phyloP scores from a whole-genome alignment of 2,329 filamentous ascomycete genomes.

The Hymenoscyphus repandus region DNA sequence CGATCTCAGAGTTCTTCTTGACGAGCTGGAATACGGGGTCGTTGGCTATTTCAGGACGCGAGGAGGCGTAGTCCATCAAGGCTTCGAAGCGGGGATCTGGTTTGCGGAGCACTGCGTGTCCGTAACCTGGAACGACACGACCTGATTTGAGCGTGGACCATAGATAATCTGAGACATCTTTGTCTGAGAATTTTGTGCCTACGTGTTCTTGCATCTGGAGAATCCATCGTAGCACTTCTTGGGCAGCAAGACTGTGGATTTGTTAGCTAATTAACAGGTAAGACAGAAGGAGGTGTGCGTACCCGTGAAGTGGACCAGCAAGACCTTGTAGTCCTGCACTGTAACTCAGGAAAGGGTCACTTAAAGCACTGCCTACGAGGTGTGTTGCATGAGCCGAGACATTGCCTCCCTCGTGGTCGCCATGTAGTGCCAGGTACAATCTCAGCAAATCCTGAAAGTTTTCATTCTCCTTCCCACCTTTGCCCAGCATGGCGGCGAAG shows the following conservation, averaged over 20 bases:
- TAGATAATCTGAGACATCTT: conserved; percentile 82
- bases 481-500: conserved; percentile 93
- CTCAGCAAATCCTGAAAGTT: conserved; percentile 93
- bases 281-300: conserved; percentile 26
- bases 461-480: conserved; percentile 80
- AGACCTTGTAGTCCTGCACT: conserved; percentile 92
- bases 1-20: conserved; percentile 86
- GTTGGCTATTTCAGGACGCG: conserved; percentile 75
- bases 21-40: conserved; percentile 94
- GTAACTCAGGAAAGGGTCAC: conserved; percentile 93
- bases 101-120: conserved; percentile 92
- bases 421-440: conserved; percentile 92
- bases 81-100: conserved; percentile 96
- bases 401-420: conserved; percentile 97
- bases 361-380: conserved; percentile 88
- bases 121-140: conserved; percentile 87
- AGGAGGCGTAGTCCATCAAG: conserved; percentile 88
- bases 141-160: conserved; percentile 92
- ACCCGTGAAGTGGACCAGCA: conserved; percentile 85
- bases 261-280: neutral
- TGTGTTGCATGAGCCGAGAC: conserved; percentile 95
- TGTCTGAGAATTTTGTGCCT: conserved; percentile 68
- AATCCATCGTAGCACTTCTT: conserved; percentile 96
- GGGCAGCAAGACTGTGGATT: conserved; percentile 68
- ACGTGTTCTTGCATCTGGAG: conserved; percentile 91